Percentiles rank a stretch among this genome's conserved stretches.
Evolutionary conservation across 352 stramenopile genomes (phyloP).

Genomic region (Phytopythium sindhum): DNA sequence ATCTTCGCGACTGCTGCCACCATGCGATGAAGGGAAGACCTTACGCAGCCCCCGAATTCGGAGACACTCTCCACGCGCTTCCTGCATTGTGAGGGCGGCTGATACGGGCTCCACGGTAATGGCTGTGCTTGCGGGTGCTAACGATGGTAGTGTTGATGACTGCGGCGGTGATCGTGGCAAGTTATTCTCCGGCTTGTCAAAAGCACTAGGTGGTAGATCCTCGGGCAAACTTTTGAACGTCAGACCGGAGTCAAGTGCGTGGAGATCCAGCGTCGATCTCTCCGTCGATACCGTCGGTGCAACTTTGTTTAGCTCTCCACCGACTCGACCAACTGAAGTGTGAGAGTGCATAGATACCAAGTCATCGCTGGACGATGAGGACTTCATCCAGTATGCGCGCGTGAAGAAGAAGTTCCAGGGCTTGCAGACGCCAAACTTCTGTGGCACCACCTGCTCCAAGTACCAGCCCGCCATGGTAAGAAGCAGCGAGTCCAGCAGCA

Average conservation of each 20-base stretch:
- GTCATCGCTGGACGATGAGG: not conserved
- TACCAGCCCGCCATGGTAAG: slow-evolving; percentile 88
- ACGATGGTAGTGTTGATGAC: slow-evolving; percentile 20
- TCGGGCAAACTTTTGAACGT: not conserved
- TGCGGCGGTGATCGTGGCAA: too few relatives aligned
- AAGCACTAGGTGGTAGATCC: not conserved
- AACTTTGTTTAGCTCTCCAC: not conserved
- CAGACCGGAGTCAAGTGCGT: not conserved
- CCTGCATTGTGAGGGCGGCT: slow-evolving; percentile 22
- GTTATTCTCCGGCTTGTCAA: not conserved
- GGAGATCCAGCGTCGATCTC: not conserved
- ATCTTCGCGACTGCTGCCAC: not conserved
- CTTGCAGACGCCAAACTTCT: slow-evolving; percentile 84
- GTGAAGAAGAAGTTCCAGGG: slow-evolving; percentile 91
- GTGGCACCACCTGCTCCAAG: slow-evolving; percentile 90
- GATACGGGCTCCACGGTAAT: slow-evolving; percentile 26
- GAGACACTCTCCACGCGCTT: slow-evolving; percentile 22
- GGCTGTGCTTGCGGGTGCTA: not conserved
- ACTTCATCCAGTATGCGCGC: slow-evolving; percentile 16
- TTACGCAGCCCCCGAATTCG: slow-evolving; percentile 29
- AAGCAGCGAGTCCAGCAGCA: slow-evolving; percentile 79
- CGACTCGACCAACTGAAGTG: not conserved
- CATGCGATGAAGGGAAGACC: slow-evolving; percentile 29
- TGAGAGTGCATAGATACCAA: not conserved
- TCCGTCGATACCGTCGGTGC: not conserved